These are phyloP conservation scores for Botryotinia calthae DNA, from an alignment of 2,329 filamentous ascomycete genomes.

Conservation along the genomic window DNA sequence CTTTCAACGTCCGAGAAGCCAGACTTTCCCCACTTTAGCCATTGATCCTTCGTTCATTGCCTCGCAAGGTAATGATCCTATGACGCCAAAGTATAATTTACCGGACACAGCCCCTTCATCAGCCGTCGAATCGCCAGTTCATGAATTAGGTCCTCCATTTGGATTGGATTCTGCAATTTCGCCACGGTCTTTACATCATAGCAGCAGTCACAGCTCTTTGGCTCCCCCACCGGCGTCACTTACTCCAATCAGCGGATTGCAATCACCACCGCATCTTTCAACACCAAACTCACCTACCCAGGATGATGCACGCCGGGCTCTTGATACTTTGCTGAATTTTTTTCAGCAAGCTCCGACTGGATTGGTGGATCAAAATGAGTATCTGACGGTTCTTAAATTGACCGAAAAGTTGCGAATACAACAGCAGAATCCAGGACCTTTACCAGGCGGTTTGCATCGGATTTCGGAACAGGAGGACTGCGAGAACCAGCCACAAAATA, in stretches of 20 bases:
- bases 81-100: constrained; percentile 51
- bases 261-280: constrained; percentile 51
- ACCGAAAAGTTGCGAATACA: constrained; percentile 82
- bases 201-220: constrained; percentile 52
- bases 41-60: constrained; percentile 55
- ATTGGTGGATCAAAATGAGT: constrained; percentile 75
- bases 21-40: constrained; percentile 76
- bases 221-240: constrained; percentile 42
- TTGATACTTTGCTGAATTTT: constrained; percentile 78
- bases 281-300: constrained; percentile 67
- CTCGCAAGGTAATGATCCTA: constrained; percentile 49
- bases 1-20: constrained; percentile 76
- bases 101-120: constrained; percentile 43
- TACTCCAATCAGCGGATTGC: constrained; percentile 39
- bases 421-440: constrained; percentile 35
- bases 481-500: constrained; percentile 28
- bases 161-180: constrained; percentile 41
- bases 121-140: constrained; percentile 50
- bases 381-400: constrained; percentile 72
- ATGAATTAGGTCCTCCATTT: constrained; percentile 43
- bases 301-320: constrained; percentile 79
- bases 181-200: constrained; percentile 49
- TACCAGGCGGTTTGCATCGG: constrained; percentile 43
- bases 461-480: constrained; percentile 39
- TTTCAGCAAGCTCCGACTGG: constrained; percentile 66